A percentile compares a stretch with the other conserved stretches of the same genome.
phyloP scores from a whole-genome alignment of 2,329 filamentous ascomycete genomes.

The Verticillium albo-atrum region DNA sequence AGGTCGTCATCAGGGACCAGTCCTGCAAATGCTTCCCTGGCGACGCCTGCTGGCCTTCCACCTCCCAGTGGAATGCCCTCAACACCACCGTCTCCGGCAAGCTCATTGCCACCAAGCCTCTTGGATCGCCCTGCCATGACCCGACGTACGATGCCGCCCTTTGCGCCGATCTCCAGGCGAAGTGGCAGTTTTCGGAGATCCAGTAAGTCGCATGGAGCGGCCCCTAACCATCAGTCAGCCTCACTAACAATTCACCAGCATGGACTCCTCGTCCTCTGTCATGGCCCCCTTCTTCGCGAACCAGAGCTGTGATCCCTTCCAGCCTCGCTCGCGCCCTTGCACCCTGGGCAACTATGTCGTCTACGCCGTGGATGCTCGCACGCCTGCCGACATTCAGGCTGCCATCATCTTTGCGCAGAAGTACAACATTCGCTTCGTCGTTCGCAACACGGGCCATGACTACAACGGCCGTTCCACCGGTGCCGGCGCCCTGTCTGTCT shows the following conservation, averaged over 20 bases:
- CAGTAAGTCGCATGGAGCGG: constrained; percentile 11
- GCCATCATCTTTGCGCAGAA: constrained; percentile 41
- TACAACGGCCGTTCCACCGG: constrained; percentile 49
- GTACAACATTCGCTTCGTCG: constrained; percentile 43
- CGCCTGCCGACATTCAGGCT: constrained; percentile 39
- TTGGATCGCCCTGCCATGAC: constrained; percentile 22
- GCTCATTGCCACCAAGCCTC: constrained; percentile 25
- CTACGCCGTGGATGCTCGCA: constrained; percentile 36
- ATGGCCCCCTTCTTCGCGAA: constrained; percentile 36
- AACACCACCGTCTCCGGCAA: constrained; percentile 25
- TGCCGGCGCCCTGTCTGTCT: constrained; percentile 40
- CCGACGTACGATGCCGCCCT: constrained; percentile 19
- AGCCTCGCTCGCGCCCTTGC: constrained; percentile 22
- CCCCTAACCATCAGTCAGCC: not conserved
- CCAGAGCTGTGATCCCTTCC: constrained; percentile 27
- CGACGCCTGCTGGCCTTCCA: constrained; percentile 19
- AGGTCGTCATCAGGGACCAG: not conserved
- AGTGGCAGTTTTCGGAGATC: constrained; percentile 19
- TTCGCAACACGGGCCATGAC: constrained; percentile 51
- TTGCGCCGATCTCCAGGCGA: constrained; percentile 19
- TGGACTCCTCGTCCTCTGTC: constrained; percentile 31
- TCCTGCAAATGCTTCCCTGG: constrained; percentile 23
- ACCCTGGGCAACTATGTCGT: constrained; percentile 35
- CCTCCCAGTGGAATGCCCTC: constrained; percentile 24
- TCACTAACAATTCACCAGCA: constrained; percentile 17